phyloP scores from a whole-genome alignment of 1,284 basidiomycete genomes.

The Coniferiporia weirii region DNA sequence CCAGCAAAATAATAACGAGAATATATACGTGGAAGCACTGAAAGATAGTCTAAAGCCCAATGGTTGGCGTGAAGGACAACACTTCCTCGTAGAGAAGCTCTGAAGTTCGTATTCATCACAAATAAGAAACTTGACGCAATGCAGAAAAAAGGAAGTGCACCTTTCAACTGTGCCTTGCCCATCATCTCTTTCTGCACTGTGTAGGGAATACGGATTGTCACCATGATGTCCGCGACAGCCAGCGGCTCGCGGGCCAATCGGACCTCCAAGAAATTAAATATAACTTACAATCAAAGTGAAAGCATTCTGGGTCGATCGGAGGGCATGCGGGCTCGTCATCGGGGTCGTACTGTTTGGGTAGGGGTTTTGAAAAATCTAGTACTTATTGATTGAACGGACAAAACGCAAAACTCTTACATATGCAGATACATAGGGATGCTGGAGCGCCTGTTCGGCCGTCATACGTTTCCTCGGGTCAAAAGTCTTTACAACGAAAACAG shows the following conservation, averaged over 20 bases:
- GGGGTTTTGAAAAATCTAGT: conserved; percentile 16
- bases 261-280: neutral
- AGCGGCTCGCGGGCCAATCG: too few relatives aligned
- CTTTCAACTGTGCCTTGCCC: conserved; percentile 70
- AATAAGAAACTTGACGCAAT: neutral
- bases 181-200: conserved; percentile 72
- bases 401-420: conserved; percentile 51
- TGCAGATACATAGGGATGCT: conserved; percentile 89
- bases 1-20: too few relatives aligned
- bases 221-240: too few relatives aligned
- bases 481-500: conserved; percentile 77
- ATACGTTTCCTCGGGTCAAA: conserved; percentile 98
- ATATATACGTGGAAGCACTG: too few relatives aligned
- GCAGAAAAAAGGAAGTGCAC: conserved; percentile 11
- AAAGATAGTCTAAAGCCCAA: neutral
- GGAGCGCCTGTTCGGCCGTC: conserved; percentile 90
- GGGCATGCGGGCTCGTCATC: conserved; percentile 76
- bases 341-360: conserved; percentile 65
- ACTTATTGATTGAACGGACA: too few relatives aligned
- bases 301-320: conserved; percentile 76
- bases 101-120: conserved; percentile 17
- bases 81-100: conserved; percentile 65
- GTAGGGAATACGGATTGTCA: conserved; percentile 4
- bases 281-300: conserved; percentile 76
- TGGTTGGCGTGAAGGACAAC: conserved; percentile 41